Base-by-base conservation (phyloP, 345 rosid genomes). In the Cochlearia excelsa region DNA sequence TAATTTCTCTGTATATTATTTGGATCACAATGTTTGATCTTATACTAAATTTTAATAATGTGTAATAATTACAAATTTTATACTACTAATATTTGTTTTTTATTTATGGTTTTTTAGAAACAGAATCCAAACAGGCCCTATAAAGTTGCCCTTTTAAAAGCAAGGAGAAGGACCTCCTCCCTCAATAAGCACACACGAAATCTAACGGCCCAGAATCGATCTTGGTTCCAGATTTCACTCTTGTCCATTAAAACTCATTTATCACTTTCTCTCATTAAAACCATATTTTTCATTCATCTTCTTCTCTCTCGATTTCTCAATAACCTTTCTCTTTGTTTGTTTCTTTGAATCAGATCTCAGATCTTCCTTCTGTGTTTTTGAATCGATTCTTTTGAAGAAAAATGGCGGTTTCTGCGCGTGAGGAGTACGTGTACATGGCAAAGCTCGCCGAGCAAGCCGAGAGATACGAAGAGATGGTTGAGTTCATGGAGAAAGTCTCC, bases 391-490 rank as follows among this genome's bases (percentile, higher is more conserved):
- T 28, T 29, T n/a, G 23, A 11, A 47, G 16, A 49, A 5, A 28
- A 30, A 51, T 75, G 87, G 76, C 84, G 3, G 57, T 75, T 8
- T 74, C 90, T 3, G 66, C 90, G 3, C 95, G 95, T 54, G 96
- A 92, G 52, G 95, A 92, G 64, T 67, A 59, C 67, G 95, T 92
- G 4, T 92, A 88, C 90, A 84, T 92, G 98, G 93, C 96, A 3
- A 92, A 92, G 79, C 95, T 92, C 23, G 95, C 23, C 23, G 23
- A 16, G 23, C 23, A 16, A 16, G 23, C 23, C 23, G 23, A 16
- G 23, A 16, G 95, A 26, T 87, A 91, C 74, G 95, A 91, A 77
- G 98, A 91, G 68, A 91, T 91, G 98, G 98, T 91, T 2, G 95
- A 88, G 79, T 91, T 78, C 77, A 91, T 87, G 96, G 95, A 91